These are phyloP conservation scores for Vicia sativa DNA, from an alignment of 306 rosid genomes.

Conservation along the genomic window DNA sequence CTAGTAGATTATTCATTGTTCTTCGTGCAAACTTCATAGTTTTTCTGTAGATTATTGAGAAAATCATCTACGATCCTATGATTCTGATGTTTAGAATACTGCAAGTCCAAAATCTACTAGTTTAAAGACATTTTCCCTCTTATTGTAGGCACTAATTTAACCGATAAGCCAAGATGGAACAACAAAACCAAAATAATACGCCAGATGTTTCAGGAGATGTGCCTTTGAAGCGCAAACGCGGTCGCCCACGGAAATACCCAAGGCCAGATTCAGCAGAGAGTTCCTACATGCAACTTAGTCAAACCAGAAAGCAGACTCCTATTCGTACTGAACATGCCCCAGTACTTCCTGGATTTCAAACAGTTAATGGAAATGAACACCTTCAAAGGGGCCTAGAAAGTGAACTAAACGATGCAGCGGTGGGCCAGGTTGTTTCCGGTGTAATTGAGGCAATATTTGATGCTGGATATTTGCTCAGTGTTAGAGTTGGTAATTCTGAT, in stretches of 20 bases:
- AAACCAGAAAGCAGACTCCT: conserved; percentile 44
- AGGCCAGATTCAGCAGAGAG: conserved; percentile 51
- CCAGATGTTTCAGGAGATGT: conserved; percentile 60
- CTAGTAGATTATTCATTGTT: conserved; percentile 14
- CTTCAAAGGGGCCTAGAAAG: conserved; percentile 52
- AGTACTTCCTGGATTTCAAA: conserved; percentile 58
- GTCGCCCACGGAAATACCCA: conserved; percentile 94
- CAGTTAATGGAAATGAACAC: conserved; percentile 55
- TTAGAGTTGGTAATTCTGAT: conserved; percentile 72
- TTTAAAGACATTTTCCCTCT: not conserved
- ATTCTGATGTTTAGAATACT: conserved; percentile 20
- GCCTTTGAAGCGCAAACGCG: conserved; percentile 90
- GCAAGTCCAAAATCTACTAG: too few species aligned
- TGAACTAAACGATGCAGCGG: conserved; percentile 48
- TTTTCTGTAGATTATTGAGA: conserved; percentile 9
- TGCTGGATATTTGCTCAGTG: conserved; percentile 87
- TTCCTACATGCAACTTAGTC: conserved; percentile 42
- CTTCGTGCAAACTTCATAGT: not conserved
- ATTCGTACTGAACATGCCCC: conserved; percentile 43
- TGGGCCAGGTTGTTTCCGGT: conserved; percentile 78
- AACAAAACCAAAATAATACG: conserved; percentile 54
- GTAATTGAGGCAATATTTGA: conserved; percentile 89
- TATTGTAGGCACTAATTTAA: conserved; percentile 38
- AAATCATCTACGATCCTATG: conserved; percentile 17
- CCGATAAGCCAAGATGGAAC: conserved; percentile 55